phyloP scores from a whole-genome alignment of 106 monocot genomes.

The Acorus calamus region DNA sequence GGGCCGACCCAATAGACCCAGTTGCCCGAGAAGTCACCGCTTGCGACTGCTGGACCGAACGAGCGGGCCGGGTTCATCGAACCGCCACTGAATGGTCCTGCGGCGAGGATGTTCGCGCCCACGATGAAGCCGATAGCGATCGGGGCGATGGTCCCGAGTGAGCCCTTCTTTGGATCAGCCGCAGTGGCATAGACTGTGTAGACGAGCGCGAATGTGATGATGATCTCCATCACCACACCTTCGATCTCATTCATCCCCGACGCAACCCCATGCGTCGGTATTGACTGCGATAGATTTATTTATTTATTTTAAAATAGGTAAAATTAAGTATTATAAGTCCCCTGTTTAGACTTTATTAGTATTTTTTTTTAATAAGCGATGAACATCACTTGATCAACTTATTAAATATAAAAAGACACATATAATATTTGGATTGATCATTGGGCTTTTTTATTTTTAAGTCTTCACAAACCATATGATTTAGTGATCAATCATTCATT shows the following conservation, averaged over 20 bases:
- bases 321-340: no score
- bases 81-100: slow-evolving; percentile 69
- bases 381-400: no score
- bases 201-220: slow-evolving; percentile 66
- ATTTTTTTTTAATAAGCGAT: no score
- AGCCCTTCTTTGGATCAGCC: slow-evolving; percentile 65
- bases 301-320: background rate
- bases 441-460: no score
- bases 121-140: slow-evolving; percentile 86
- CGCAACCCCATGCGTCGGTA: slow-evolving; percentile 47
- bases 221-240: slow-evolving; percentile 57
- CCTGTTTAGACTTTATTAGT: no score
- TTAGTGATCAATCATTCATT: no score
- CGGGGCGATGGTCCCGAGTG: slow-evolving; percentile 69
- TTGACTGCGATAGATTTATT: slow-evolving; percentile 9
- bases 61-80: slow-evolving; percentile 80
- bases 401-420: no score
- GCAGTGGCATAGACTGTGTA: slow-evolving; percentile 80
- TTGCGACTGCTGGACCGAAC: slow-evolving; percentile 64
- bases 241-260: slow-evolving; percentile 31
- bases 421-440: no score
- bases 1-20: slow-evolving; percentile 90
- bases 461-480: no score
- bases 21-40: slow-evolving; percentile 42
- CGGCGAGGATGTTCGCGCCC: slow-evolving; percentile 76